Percentiles rank a stretch among this genome's conserved stretches.
phyloP scores from a whole-genome alignment of 805 yeast species.

The Pichia cephalocereana region DNA sequence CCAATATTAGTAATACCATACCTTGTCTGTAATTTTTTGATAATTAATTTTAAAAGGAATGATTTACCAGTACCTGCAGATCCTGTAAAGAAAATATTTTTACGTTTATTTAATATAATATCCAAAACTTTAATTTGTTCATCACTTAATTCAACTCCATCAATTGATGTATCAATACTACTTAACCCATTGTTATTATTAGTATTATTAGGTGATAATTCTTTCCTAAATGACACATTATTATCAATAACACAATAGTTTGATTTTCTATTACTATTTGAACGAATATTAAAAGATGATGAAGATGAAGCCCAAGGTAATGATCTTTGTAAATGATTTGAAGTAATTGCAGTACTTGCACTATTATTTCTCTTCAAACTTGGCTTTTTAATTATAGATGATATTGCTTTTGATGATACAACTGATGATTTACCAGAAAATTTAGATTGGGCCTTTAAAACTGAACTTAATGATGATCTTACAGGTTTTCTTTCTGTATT shows the following conservation, averaged over 20 bases:
- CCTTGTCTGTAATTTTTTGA: slow-evolving; percentile 37
- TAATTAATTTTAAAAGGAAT: slow-evolving; percentile 54
- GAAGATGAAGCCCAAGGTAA: slow-evolving; percentile 1
- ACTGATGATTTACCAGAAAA: slow-evolving; percentile 6
- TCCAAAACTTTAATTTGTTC: slow-evolving; percentile 43
- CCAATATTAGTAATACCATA: slow-evolving; percentile 52
- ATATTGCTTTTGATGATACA: slow-evolving; percentile 2
- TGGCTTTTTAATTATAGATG: neutral
- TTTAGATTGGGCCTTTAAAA: slow-evolving; percentile 5
- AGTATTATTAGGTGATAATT: neutral
- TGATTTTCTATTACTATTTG: neutral
- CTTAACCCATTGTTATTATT: neutral
- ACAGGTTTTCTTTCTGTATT: too few species aligned
- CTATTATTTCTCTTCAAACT: neutral
- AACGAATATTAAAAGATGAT: neutral
- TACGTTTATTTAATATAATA: slow-evolving; percentile 39
- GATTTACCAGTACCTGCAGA: slow-evolving; percentile 89
- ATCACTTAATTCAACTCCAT: slow-evolving; percentile 5
- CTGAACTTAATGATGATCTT: slow-evolving; percentile 2
- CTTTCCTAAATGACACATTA: neutral
- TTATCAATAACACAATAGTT: slow-evolving; percentile 1
- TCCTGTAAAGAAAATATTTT: slow-evolving; percentile 68
- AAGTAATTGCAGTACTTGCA: neutral
- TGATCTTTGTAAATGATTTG: neutral
- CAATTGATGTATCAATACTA: slow-evolving; percentile 1